These are phyloP conservation scores for Euphorbia schlechtendalii DNA, from an alignment of 441 rosid species.

Conservation along the genomic window DNA sequence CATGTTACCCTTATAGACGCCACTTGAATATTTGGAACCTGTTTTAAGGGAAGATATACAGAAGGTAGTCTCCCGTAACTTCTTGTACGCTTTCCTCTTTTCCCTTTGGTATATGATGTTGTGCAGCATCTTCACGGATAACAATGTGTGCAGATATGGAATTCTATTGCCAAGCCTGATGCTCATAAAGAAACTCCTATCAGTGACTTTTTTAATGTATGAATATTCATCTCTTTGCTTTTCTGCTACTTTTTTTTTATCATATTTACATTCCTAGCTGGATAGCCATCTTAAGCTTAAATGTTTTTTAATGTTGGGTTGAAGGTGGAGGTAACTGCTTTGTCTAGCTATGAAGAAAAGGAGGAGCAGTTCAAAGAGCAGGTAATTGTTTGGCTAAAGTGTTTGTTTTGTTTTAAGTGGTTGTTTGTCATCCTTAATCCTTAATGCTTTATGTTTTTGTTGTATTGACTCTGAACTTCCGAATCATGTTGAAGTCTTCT, in stretches of 20 bases:
- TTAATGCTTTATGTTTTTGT: constrained; percentile 2
- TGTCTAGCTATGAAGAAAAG: too few relatives aligned
- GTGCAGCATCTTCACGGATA: constrained; percentile 17
- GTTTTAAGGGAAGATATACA: constrained; percentile 79
- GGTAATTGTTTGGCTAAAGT: constrained; percentile 68
- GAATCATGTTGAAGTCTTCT: constrained; percentile 1
- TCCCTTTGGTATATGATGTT: constrained; percentile 2
- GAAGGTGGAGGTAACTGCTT: too few relatives aligned
- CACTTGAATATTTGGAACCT: constrained; percentile 67
- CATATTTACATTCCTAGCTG: too few relatives aligned
- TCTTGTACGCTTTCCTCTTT: constrained; percentile 13
- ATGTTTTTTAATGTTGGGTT: too few relatives aligned
- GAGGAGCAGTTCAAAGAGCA: too few relatives aligned
- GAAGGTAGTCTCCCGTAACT: constrained; percentile 41
- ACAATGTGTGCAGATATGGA: constrained; percentile 77
- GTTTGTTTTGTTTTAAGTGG: constrained; percentile 13
- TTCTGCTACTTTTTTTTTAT: neutral
- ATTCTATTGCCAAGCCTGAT: constrained; percentile 61
- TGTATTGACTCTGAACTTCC: constrained; percentile 7
- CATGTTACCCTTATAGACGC: constrained; percentile 48
- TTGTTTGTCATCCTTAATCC: constrained; percentile 2
- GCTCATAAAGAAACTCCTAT: constrained; percentile 57
- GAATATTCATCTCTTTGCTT: constrained; percentile 14
- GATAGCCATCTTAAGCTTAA: too few relatives aligned
- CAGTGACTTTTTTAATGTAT: constrained; percentile 83